Evolutionary conservation across 257 asterid genomes (phyloP).

Genomic region (Solanum habrochaites): DNA sequence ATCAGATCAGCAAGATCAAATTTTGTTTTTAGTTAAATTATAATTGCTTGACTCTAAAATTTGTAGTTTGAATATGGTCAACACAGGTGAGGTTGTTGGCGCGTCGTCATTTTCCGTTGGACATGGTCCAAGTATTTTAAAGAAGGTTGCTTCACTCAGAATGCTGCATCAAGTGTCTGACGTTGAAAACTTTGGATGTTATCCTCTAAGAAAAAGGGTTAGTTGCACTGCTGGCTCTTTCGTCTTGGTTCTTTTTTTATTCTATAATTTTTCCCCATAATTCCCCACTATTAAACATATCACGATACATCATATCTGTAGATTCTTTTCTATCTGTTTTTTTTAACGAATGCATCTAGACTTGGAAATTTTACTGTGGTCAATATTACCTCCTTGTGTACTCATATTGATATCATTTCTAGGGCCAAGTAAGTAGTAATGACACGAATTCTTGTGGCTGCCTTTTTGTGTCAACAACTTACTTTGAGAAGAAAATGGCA

Average conservation of each 20-base stretch:
- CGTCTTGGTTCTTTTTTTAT: conserved; percentile 1
- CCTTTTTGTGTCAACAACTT: conserved; percentile 66
- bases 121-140: conserved; percentile 47
- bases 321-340: neutral
- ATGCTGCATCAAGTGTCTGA: conserved; percentile 75
- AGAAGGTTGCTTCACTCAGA: conserved; percentile 76
- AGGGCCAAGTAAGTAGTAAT: conserved; percentile 53
- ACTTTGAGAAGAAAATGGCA: conserved; percentile 62
- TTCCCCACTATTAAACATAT: neutral
- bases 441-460: conserved; percentile 35
- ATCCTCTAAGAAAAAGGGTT: conserved; percentile 65
- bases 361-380: neutral
- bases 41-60: neutral
- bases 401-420: conserved; percentile 12
- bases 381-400: neutral
- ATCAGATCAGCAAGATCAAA: neutral
- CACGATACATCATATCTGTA: neutral
- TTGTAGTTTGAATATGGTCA: conserved; percentile 19
- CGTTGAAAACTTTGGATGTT: conserved; percentile 35
- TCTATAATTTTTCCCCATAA: neutral
- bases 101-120: conserved; percentile 85
- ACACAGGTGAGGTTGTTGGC: conserved; percentile 88
- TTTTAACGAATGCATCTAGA: neutral
- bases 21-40: neutral
- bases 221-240: conserved; percentile 10